phyloP scores from a whole-genome alignment of 2,329 filamentous ascomycete genomes.

The Pseudonectria foliicola region DNA sequence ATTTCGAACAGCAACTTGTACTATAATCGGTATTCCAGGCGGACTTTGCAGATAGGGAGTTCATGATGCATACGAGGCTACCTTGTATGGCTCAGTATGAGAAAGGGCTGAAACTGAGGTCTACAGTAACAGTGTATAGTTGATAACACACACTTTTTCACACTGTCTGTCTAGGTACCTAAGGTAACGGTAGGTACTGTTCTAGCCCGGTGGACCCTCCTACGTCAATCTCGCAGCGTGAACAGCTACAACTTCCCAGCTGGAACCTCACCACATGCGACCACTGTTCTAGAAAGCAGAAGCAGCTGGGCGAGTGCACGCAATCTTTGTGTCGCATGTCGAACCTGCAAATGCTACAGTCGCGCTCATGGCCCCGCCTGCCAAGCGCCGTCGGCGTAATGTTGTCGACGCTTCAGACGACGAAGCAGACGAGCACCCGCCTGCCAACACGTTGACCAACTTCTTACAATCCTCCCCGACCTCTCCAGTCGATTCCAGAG shows the following conservation, averaged over 20 bases:
- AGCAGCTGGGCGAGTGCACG: conserved; percentile 3
- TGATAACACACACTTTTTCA: no score
- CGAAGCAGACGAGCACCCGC: conserved; percentile 36
- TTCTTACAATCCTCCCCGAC: conserved; percentile 48
- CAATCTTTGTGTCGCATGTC: conserved; percentile 15
- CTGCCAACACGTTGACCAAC: conserved; percentile 42
- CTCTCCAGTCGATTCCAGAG: conserved; percentile 27
- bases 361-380: conserved; percentile 47
- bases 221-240: conserved; percentile 12
- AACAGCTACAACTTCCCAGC: conserved; percentile 6
- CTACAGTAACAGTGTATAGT: no score
- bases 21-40: no score
- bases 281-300: conserved; percentile 1
- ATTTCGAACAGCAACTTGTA: no score
- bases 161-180: no score
- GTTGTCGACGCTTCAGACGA: conserved; percentile 43
- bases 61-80: no score
- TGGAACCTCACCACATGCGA: conserved; percentile 6
- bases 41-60: no score
- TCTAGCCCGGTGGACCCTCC: not conserved
- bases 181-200: no score
- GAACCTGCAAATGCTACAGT: conserved; percentile 20
- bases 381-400: conserved; percentile 53
- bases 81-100: no score
- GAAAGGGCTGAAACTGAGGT: not conserved